Base-by-base conservation (phyloP, 805 yeast genomes). In the Candida tammaniensis region DNA sequence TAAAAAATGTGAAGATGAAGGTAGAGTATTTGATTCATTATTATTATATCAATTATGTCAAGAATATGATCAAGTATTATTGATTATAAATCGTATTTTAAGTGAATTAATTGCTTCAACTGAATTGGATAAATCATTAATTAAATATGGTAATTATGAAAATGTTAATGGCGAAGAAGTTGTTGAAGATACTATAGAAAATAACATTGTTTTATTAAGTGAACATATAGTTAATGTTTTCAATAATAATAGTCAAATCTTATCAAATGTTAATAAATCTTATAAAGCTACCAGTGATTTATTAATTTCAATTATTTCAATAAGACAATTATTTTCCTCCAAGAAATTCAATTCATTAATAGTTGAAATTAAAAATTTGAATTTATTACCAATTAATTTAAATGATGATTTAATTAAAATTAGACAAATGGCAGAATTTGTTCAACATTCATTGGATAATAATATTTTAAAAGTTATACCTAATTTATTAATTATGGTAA, bases 1-100 rank as follows among this genome's bases (percentile, higher is more conserved):
- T 3, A 71, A 71, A 27, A 78, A 78, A 46, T 95, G 96, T 11
- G 93, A 86, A 49, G 93, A 86, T 47, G 98, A 89, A 50, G 97
- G 97, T 6, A 74, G 95, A 51, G 71, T 78, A 10, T 78, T 82
- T 42, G 98, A 93, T 52, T 86, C 96, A 13, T 73, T 93, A 41
- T 67, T 86, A 38, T 70, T 93, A 35, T 91, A 86, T 55, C 96
- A 89, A 59, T 72, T 91, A 44, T 78, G 95, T 30, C 94, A 86
- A 59, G 95, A 89, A 47, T 83, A 83, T 55, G 83, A 84, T 52
- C 80, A 83, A 19, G 97, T 87, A 10, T 73, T 91, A 7, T 58
- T 74, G 1, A 72, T 87, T 39, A 76, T 88, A 44, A 88, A 86
- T 61, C 74, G 78, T 48, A 61, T 86, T 19, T 64, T 93, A 23